Base-by-base conservation (phyloP, 805 yeast species). In the Alloascoidea hylecoeti region DNA sequence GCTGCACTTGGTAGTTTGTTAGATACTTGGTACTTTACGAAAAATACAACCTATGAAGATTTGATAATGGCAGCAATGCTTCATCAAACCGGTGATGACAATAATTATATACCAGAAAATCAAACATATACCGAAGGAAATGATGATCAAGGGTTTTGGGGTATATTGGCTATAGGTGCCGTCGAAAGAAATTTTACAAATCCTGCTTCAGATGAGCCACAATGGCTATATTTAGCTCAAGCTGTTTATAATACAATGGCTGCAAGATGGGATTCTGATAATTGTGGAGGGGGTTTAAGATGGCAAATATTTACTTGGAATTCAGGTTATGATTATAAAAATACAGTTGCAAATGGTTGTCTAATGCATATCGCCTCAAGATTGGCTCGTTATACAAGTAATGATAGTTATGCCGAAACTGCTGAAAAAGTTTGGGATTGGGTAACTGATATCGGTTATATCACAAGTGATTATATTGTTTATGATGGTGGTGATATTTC, bases 71-170 rank as follows among this genome's bases (percentile, higher is more conserved):
- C 66, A 12, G 85, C 92, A 12, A 49, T 84, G 47, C 55, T 68
- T 40, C 70, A 67, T 49, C 95, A 84, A 58, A 72, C 66, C 16
- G 84, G 84, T 44, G 59, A 65, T 9, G 66, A 70, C 50, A 56
- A 67, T 53, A 78, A 80, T 56, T 85, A 78, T 56, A 68, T 83
- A 48, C 95, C 95, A 2, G 57, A 75, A 34, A 84, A 83, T 60
- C 94, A 84, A 55, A 69, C 85, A 6, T 68, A 78, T 5, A 77
- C 92, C 2, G 94, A 84, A 57, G 95, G 95, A 57, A 84, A 84
- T 52, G 95, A 84, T 65, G 95, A 84, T 64, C 95, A 84, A 59
- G 94, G 83, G 0, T 80, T 85, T 52, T 84, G 95, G 95, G 95
- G 94, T 1, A 63, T 85, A 35, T 78, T 92, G 1, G 94, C 67